phyloP scores from a whole-genome alignment of 2,329 filamentous ascomycete species.

The Claviceps cyperi region DNA sequence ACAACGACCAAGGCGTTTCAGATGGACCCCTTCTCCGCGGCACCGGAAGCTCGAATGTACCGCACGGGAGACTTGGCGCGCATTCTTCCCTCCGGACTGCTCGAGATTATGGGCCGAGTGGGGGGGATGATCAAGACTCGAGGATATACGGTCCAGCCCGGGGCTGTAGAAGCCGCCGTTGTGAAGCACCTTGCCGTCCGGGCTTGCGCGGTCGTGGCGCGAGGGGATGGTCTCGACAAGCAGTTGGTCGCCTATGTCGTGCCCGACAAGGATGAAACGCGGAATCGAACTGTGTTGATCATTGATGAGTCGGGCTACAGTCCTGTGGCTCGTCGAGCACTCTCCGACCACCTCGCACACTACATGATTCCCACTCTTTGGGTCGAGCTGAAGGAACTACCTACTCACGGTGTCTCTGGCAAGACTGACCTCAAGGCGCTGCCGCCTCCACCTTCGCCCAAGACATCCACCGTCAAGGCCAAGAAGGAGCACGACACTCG shows the following conservation, averaged over 20 bases:
- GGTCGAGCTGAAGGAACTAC: constrained; percentile 57
- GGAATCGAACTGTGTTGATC: constrained; percentile 44
- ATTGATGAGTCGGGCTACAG: constrained; percentile 61
- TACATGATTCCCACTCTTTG: constrained; percentile 75
- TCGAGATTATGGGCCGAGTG: constrained; percentile 64
- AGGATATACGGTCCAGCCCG: constrained; percentile 64
- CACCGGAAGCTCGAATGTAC: constrained; percentile 54
- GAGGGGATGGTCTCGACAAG: constrained; percentile 60
- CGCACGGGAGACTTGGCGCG: constrained; percentile 58
- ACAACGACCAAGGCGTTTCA: constrained; percentile 61
- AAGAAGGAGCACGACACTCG: constrained; percentile 43
- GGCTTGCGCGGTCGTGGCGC: constrained; percentile 56
- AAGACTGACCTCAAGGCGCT: constrained; percentile 63
- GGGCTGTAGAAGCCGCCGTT: constrained; percentile 62
- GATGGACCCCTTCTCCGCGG: constrained; percentile 46
- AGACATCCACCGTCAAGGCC: constrained; percentile 23
- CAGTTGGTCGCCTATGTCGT: constrained; percentile 69
- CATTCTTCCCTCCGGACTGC: constrained; percentile 48
- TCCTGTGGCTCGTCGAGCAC: constrained; percentile 47
- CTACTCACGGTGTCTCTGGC: constrained; percentile 65
- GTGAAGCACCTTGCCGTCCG: constrained; percentile 54
- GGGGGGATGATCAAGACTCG: constrained; percentile 71
- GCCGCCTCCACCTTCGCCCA: constrained; percentile 46
- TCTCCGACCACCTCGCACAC: constrained; percentile 55
- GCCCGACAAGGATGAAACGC: constrained; percentile 43